Base-by-base conservation (phyloP, 768 basidiomycete species). In the Boletus barrowsii region DNA sequence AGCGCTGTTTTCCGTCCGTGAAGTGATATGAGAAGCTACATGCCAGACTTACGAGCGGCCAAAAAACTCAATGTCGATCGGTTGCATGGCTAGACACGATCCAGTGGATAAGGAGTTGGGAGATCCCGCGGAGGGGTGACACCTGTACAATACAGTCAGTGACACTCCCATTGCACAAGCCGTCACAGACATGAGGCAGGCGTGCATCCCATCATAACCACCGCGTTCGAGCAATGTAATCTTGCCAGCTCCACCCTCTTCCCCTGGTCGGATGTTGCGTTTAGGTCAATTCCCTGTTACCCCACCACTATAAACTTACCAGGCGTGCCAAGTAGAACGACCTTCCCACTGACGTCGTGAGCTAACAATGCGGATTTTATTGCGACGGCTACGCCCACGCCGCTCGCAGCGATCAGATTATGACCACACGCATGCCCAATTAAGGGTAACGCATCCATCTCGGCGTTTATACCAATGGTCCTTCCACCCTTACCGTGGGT, bases 231-330 rank as follows among this genome's bases (percentile, higher is more conserved):
- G 74, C 20, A 94, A 73, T 32, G 81, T 78, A 44, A 86, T 76
- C 72, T 94, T 94, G 14, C 92, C 92, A 11, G 83, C 87, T 10
- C 87, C 87, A 11, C 73, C 72, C 73, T 93, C 91, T 71, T 93
- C 91, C 29, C 85, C 91, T 88, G 54, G 44, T 58, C 29, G 57
- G 49, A 52, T 49, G 43, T 45, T 49, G 32, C 24, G 49, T 44
- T 39, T 41, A 49, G 47, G 33, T 35, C 49, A 40, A 20, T 53
- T 42, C 15, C 13, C 42, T 33, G 15, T 29, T 29, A 7, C 33
- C 18, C 40, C 36, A 48, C 26, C 20, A 51, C 44, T 53, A 42
- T 30, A 42, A 47, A 56, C 62, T 59, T 72, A 84, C 83, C 83
- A 58, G 90, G 90, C 14, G 90, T 93, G 43, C 90, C 90, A 10